Base-by-base conservation (phyloP, 768 basidiomycete species). In the Trametes villosa region DNA sequence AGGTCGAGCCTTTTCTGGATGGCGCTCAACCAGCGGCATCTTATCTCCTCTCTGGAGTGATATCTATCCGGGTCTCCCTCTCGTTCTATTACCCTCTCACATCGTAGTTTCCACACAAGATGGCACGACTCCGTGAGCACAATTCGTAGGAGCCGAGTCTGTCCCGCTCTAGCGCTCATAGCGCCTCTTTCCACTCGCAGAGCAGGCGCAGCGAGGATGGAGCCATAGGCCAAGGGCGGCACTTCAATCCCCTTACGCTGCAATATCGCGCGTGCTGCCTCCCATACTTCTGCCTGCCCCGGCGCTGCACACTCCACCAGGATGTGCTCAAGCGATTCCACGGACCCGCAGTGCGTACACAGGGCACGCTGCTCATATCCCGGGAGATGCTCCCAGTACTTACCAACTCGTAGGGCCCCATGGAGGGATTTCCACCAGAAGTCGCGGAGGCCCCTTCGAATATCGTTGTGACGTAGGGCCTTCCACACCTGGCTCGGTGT, bases 361-460 rank as follows among this genome's bases (percentile, higher is more conserved):
- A 34, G 1, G 7, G 34, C 53, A 22, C 53, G 18, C 4, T 41
- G 4, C 24, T 61, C 33, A 13, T 29, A 49, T 7, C 29, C 31
- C n/a, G 53, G 45, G 29, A 61, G 40, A 26, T 48, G 31, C 24
- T 26, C 15, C 47, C 52, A 61, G 53, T 42, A 61, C 4, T n/a
- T 20, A n/a, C 60, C 60, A 9, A 46, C 49, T 30, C 45, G 29
- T 1, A 18, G 30, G 4, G 50, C 51, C 1, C 33, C 27, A 31
- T 60, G 50, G 13, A 53, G 2, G 3, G 50, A 13, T 56, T 56
- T 61, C 53, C 53, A 55, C 9, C 46, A 20, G 53, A 55, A 61
- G 33, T 61, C 53, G 1, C 40, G 7, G 9, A 49, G 26, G 6
- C 44, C 41, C 9, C 44, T 4, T 9, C 18, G 44, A 9, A 45